Evolutionary conservation across 495 filamentous ascomycete species (phyloP), one percentile per base, ranked within the genome.

Genomic region (Aspergillus steynii): DNA sequence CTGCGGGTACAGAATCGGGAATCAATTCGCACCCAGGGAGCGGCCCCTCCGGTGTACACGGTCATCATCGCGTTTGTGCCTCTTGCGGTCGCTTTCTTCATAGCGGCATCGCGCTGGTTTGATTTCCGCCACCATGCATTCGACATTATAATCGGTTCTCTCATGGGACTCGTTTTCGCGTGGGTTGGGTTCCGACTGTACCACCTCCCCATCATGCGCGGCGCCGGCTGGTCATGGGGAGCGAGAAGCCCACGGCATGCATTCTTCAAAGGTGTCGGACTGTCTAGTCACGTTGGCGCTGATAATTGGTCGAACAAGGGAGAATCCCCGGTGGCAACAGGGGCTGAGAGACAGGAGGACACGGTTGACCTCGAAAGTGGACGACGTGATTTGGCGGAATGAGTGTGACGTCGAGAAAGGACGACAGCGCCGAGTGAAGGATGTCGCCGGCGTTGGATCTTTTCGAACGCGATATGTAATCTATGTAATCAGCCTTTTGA

Each of bases 41-140:
- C 84, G 3, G 82, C 87, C 0, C 85, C 86, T 5, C 87, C 88
- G 0, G 76, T 82, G 10, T 83, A 83, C 45, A 74, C 84, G 29
- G 73, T 89, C 62, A 72, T 88, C 46, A 48, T 86, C 27, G 76
- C 81, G 0, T 78, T 88, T 53, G 68, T 86, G 1, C 85, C 87
- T 4, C 70, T 84, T 14, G 80, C 78, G 3, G 72, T 81, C 1
- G 87, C 88, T 0, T 80, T 81, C 29, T 90, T 86, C 71, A 86
- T 91, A 32, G 69, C 81, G 12, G 74, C 77, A 7, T 87, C 88
- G 10, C 81, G 88, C 8, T 91, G 81, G 77, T 82, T 82, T 26
- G 82, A 91, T 60, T 88, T 77, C 65, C 74, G 82, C 6, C 88
- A 91, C 60, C 81, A 85, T 46, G 86, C 82, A 4, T 86, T 88